Percentiles rank a stretch among this genome's conserved stretches.
Evolutionary conservation across 2,329 filamentous ascomycete species (phyloP).

Genomic region (Meredithiella fracta): DNA sequence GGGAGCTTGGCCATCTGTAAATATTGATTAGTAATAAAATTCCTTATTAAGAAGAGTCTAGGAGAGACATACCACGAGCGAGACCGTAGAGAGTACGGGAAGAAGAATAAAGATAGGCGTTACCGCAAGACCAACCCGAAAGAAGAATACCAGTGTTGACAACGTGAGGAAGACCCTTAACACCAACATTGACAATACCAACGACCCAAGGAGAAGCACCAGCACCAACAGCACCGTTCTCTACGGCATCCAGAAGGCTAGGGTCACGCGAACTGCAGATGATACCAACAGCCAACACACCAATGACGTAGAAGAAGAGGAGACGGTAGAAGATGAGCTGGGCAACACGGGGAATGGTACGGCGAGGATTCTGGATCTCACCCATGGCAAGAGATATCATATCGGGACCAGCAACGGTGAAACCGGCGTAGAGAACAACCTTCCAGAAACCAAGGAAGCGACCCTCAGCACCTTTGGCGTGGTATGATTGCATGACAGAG

Average conservation of each 20-base stretch:
- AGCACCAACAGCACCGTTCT: conserved; percentile 34
- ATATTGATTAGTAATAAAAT: neutral
- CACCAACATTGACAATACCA: conserved; percentile 41
- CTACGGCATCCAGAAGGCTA: conserved; percentile 27
- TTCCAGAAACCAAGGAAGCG: conserved; percentile 41
- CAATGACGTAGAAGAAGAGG: conserved; percentile 53
- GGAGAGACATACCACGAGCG: conserved; percentile 21
- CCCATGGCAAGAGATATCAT: conserved; percentile 41
- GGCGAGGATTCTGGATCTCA: conserved; percentile 49
- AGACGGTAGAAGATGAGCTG: conserved; percentile 61
- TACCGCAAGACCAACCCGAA: conserved; percentile 31
- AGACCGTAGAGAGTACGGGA: conserved; percentile 35
- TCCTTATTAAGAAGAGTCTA: neutral
- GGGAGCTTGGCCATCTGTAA: conserved; percentile 29
- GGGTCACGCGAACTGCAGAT: conserved; percentile 37
- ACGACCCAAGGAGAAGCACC: conserved; percentile 43
- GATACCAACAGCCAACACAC: conserved; percentile 40
- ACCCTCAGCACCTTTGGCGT: conserved; percentile 34
- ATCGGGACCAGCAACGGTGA: conserved; percentile 51
- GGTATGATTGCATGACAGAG: conserved; percentile 22
- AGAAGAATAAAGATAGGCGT: conserved; percentile 35
- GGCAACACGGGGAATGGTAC: conserved; percentile 50
- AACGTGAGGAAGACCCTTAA: conserved; percentile 43
- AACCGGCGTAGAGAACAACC: conserved; percentile 48
- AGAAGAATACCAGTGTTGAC: conserved; percentile 31